Base-by-base conservation (phyloP, 2,329 filamentous ascomycete genomes). In the Dactylellina sp. region DNA sequence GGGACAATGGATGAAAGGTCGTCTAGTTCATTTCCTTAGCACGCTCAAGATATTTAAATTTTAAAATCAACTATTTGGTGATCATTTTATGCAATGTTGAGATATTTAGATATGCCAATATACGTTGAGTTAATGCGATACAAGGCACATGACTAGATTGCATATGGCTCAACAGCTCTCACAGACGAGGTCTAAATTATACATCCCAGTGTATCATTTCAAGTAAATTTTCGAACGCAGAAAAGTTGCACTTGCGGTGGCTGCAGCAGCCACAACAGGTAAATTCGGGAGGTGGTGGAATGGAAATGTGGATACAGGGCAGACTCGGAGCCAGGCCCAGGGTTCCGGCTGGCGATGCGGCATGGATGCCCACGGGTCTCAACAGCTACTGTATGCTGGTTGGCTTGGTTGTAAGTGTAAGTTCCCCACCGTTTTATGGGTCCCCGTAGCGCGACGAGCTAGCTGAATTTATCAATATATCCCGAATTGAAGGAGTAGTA, bases 301-400 rank as follows among this genome's bases (percentile, higher is more conserved):
- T 20, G 6, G 9, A 39, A 25, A 56, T 55, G 46, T 72, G 52
- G 53, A 44, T 50, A 52, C 60, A 60, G 46, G 28, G 28, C 9
- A 32, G 28, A 32, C 9, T 32, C 28, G 28, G 9, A 32, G 28
- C 28, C 9, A 32, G 9, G 28, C 28, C 28, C 28, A 32, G 28
- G 39, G 55, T 64, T 64, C 60, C 68, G 60, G 46, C 60, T 37
- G 52, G 68, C 60, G 50, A 72, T 72, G 68, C 68, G 47, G 68
- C 37, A 71, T 71, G 53, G 37, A 53, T 28, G 66, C 16, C 32
- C 24, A 59, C 20, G 59, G 66, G 53, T 59, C 53, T 46, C 35
- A 46, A 28, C 14, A 25, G 25, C 32, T 40, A 9, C 28, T 16
- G 28, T 22, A 7, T 37, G 12, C 37, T 39, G 9, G 52, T 42